Base-by-base conservation (phyloP, 2,329 filamentous ascomycete species). In the Blastomyces silverae region DNA sequence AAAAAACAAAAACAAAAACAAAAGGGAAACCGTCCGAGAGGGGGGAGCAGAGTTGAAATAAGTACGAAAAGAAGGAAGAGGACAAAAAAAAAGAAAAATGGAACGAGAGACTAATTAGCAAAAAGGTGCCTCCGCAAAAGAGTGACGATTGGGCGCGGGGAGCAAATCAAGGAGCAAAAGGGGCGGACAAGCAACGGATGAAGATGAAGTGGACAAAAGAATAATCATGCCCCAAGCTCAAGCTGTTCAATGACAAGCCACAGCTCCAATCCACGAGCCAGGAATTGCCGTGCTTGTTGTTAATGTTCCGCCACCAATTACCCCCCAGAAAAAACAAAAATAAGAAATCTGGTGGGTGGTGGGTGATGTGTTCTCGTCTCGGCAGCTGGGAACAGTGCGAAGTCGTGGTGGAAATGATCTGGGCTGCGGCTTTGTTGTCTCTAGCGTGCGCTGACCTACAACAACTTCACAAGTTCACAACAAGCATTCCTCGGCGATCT, bases 141-240 rank as follows among this genome's bases (percentile, higher is more conserved):
- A 65, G 25, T 15, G 39, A 50, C 25, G 37, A 39, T 34, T 25
- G 48, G 46, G 61, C n/a, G 37, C n/a, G 28, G 31, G 20, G 11
- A 59, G 56, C 34, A 62, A 66, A 50, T 8, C 46, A 52, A 52
- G 22, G 64, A 64, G 53, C 67, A 67, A 68, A 65, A 62, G 65
- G 64, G 57, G 64, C 57, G 66, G 68, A 20, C 25, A 42, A 53
- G 60, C 48, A 46, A 42, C 55, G 17, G 53, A 56, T 37, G 17
- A 37, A 39, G 22, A 48, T n/a, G 20, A 48, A 48, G 44, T 58
- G 55, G 53, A 56, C 28, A 56, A 56, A 37, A 20, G n/a, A n/a
- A n/a, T n/a, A n/a, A n/a, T n/a, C n/a, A n/a, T 39, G 55, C 31
- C 10, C 10, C 8, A 25, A 52, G 48, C 48, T 28, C 7, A 10